Percentiles rank a stretch among this genome's conserved stretches.
Evolutionary conservation across 768 basidiomycete genomes (phyloP).

Genomic region (Phanerochaete sordida): DNA sequence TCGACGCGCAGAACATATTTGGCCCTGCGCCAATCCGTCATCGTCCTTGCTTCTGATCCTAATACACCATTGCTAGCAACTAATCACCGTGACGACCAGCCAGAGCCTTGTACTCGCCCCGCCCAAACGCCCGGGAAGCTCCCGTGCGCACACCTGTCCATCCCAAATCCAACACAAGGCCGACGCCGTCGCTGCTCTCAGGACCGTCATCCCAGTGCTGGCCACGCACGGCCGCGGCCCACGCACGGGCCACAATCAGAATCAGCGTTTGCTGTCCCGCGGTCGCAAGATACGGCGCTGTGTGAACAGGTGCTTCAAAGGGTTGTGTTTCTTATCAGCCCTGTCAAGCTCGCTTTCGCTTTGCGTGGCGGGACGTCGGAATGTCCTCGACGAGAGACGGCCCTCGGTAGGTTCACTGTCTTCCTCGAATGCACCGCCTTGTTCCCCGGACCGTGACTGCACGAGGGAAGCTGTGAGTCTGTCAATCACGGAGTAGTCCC

Average conservation of each 20-base stretch:
- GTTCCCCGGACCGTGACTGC: not conserved
- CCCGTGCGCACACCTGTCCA: not conserved
- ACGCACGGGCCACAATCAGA: not conserved
- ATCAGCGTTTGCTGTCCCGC: not conserved
- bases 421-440: not conserved
- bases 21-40: slow-evolving; percentile 3
- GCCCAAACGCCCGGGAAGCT: not conserved
- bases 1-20: slow-evolving; percentile 3
- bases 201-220: not conserved
- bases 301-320: not conserved
- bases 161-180: not conserved
- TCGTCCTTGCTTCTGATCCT: slow-evolving; percentile 4
- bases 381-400: not conserved
- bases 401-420: not conserved
- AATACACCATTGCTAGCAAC: not conserved
- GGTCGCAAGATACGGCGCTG: not conserved
- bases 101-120: not conserved
- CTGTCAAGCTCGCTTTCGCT: not conserved
- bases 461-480: too few species aligned
- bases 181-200: not conserved
- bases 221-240: not conserved
- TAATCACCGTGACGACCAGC: slow-evolving; percentile 4
- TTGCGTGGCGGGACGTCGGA: not conserved
- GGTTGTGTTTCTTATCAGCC: not conserved
- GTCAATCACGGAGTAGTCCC: too few species aligned